A percentile compares a stretch with the other conserved stretches of the same genome.
Conservation (phyloP, 2,329 filamentous ascomycete species). For the Fusarium oxysporum region DNA sequence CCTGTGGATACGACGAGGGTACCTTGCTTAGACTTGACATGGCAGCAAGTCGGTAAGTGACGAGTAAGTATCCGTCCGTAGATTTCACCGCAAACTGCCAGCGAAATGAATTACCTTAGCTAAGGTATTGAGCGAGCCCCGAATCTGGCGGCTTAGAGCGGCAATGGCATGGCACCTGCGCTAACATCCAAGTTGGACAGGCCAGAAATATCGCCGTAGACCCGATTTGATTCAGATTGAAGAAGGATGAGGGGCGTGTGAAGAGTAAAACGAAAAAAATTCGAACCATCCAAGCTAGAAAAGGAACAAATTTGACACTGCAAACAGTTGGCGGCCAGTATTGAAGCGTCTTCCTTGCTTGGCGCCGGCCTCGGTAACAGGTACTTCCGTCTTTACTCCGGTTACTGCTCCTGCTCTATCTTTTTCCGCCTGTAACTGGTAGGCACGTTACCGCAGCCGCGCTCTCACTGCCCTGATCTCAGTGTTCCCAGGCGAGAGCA, state of each 20-base stretch:
- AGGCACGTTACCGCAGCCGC: conserved; percentile 30
- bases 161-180: conserved; percentile 45
- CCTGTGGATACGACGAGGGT: conserved; percentile 42
- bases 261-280: conserved; percentile 36
- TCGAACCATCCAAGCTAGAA: conserved; percentile 28
- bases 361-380: conserved; percentile 39
- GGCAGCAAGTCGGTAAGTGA: conserved; percentile 40
- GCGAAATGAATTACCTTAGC: conserved; percentile 16
- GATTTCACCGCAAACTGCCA: conserved; percentile 38
- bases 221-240: conserved; percentile 40
- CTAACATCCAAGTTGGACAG: conserved; percentile 39
- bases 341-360: conserved; percentile 40
- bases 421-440: conserved; percentile 39
- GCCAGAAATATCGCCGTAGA: conserved; percentile 38
- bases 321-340: conserved; percentile 44
- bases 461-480: conserved; percentile 26
- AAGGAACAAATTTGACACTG: conserved; percentile 38
- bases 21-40: conserved; percentile 26
- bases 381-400: conserved; percentile 44
- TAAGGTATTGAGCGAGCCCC: conserved; percentile 6
- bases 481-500: conserved; percentile 19
- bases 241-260: conserved; percentile 20
- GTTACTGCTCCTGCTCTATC: conserved; percentile 27
- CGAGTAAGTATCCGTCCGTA: conserved; percentile 15
- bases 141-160: conserved; percentile 47